Percentiles rank a stretch among this genome's conserved stretches.
Conservation (phyloP, 2,329 filamentous ascomycete genomes). For the Zymoseptoria pseudotritici region DNA sequence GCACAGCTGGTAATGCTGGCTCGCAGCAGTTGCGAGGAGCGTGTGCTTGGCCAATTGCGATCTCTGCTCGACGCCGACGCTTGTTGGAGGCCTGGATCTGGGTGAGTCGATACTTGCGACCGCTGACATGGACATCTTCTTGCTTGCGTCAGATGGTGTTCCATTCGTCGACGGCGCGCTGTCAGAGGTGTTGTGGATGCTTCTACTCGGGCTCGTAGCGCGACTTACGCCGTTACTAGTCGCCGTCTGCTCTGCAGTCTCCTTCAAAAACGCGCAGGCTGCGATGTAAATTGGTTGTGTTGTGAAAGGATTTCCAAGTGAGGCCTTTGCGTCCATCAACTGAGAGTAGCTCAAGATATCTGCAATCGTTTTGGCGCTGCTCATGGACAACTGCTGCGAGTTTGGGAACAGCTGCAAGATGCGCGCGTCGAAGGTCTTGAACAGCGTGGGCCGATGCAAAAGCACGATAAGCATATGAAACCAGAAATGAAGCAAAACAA, state of each 20-base stretch:
- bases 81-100: conserved; percentile 7
- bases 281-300: conserved; percentile 86
- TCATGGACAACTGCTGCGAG: conserved; percentile 75
- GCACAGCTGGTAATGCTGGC: conserved; percentile 79
- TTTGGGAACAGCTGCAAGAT: conserved; percentile 70
- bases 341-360: conserved; percentile 84
- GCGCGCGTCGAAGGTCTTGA: conserved; percentile 65
- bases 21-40: conserved; percentile 70
- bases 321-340: conserved; percentile 75
- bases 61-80: conserved; percentile 20
- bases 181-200: conserved; percentile 5
- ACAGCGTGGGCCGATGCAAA: conserved; percentile 72
- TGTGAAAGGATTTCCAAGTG: conserved; percentile 74
- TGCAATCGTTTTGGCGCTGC: conserved; percentile 83
- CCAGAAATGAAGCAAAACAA: conserved; percentile 82
- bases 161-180: conserved; percentile 6
- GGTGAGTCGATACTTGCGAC: conserved; percentile 4
- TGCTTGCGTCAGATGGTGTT: conserved; percentile 7
- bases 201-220: conserved; percentile 36
- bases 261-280: conserved; percentile 79
- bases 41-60: conserved; percentile 57
- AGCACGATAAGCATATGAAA: conserved; percentile 82
- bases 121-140: conserved; percentile 9
- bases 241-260: conserved; percentile 62
- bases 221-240: conserved; percentile 54